A percentile compares a stretch with the other conserved stretches of the same genome.
Evolutionary conservation across 306 rosid genomes (phyloP).

Genomic region (Quercus bicolor): DNA sequence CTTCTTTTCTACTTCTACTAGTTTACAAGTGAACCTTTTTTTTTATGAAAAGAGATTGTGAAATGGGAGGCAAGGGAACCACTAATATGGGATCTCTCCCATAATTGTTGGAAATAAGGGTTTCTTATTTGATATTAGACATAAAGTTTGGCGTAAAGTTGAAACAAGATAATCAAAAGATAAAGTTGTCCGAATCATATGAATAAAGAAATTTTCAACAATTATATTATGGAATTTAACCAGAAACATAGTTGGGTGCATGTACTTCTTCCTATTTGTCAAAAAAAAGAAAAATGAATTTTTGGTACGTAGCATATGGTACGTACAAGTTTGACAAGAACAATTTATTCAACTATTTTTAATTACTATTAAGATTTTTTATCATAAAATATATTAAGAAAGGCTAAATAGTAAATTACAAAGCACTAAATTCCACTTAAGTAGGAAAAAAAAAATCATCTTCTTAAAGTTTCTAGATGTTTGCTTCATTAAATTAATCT

Average conservation of each 20-base stretch:
- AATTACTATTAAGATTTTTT: too few relatives aligned
- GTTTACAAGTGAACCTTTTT: neutral
- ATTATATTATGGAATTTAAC: too few relatives aligned
- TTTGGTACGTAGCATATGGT: too few relatives aligned
- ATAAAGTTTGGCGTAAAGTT: constrained; percentile 41
- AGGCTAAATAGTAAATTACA: too few relatives aligned
- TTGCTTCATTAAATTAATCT: neutral
- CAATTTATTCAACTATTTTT: too few relatives aligned
- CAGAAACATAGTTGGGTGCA: too few relatives aligned
- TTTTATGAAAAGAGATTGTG: neutral
- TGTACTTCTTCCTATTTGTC: too few relatives aligned
- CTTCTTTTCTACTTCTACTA: neutral
- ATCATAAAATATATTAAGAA: neutral
- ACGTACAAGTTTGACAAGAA: too few relatives aligned
- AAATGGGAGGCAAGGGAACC: neutral
- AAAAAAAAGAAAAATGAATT: too few relatives aligned
- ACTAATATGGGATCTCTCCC: neutral
- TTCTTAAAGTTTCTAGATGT: neutral
- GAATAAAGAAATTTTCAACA: neutral
- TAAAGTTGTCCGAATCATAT: constrained; percentile 18
- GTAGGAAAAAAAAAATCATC: too few relatives aligned
- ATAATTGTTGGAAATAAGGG: neutral
- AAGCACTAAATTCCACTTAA: neutral
- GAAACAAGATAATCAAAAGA: constrained; percentile 35
- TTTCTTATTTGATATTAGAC: constrained; percentile 13